Evolutionary conservation across 176 grass and related monocot species (phyloP).

Genomic region (Aegilops tauschii): DNA sequence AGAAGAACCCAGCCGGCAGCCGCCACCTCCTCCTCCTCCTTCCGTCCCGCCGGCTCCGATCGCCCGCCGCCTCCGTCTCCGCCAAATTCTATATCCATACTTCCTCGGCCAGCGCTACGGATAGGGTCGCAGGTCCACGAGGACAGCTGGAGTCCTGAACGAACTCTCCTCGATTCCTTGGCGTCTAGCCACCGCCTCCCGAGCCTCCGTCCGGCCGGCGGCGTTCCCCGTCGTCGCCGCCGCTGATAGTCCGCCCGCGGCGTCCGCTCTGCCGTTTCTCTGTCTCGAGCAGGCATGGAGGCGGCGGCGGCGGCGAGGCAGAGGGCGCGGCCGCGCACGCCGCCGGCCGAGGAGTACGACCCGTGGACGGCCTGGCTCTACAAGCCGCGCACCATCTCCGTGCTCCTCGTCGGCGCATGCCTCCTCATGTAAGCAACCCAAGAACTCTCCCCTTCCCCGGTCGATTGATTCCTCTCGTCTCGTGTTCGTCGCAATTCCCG

Average conservation of each 20-base stretch:
- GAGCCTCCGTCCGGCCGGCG: not conserved
- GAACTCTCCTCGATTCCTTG: not conserved
- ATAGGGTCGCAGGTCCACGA: not conserved
- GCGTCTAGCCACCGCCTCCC: not conserved
- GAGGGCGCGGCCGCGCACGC: not conserved
- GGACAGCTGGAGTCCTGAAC: not conserved
- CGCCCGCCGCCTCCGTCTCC: not conserved
- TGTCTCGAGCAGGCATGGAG: slow-evolving; percentile 18
- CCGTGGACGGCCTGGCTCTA: slow-evolving; percentile 99
- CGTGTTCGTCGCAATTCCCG: not conserved
- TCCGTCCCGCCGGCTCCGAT: not conserved
- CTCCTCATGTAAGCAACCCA: slow-evolving; percentile 70
- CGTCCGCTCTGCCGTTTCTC: not conserved
- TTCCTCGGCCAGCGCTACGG: not conserved
- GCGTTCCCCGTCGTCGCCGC: not conserved
- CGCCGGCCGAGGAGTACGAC: slow-evolving; percentile 58
- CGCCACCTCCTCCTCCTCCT: not conserved
- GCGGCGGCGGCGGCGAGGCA: slow-evolving; percentile 10
- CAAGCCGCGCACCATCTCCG: slow-evolving; percentile 88
- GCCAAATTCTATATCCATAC: not conserved
- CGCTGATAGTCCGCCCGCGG: not conserved
- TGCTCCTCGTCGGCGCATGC: slow-evolving; percentile 83
- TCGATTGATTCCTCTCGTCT: not conserved
- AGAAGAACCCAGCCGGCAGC: not conserved
- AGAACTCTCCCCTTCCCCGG: too few species aligned